A percentile compares a stretch with the other conserved stretches of the same genome.
These are phyloP conservation scores for Metschnikowia matae DNA, from an alignment of 805 yeast species.

Conservation along the genomic window DNA sequence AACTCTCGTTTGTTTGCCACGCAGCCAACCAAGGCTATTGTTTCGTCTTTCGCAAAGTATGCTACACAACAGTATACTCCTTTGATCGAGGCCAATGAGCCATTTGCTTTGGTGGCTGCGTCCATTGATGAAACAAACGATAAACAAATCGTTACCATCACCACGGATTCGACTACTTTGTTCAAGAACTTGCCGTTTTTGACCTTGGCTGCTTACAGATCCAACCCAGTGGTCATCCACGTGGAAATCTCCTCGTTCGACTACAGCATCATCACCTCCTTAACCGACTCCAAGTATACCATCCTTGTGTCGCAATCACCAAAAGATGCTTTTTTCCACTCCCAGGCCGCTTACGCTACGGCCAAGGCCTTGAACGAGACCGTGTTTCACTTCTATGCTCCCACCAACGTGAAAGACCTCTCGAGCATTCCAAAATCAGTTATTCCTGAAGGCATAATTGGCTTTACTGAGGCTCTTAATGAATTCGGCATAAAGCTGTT, in stretches of 20 bases:
- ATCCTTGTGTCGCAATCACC: conserved; percentile 63
- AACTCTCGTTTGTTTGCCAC: conserved; percentile 39
- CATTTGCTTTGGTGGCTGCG: conserved; percentile 43
- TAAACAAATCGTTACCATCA: conserved; percentile 34
- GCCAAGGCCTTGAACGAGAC: conserved; percentile 48
- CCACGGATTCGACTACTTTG: conserved; percentile 50
- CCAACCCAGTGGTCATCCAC: conserved; percentile 52
- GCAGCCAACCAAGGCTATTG: conserved; percentile 44
- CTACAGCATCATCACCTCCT: conserved; percentile 63
- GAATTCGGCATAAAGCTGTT: conserved; percentile 28
- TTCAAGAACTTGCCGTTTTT: conserved; percentile 61
- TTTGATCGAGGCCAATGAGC: conserved; percentile 49
- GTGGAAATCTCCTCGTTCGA: conserved; percentile 58
- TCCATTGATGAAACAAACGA: conserved; percentile 18
- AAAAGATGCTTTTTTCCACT: conserved; percentile 49
- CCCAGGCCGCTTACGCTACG: conserved; percentile 56
- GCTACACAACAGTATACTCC: conserved; percentile 21
- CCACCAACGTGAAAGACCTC: conserved; percentile 20
- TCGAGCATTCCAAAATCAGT: neutral
- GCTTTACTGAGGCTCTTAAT: conserved; percentile 22
- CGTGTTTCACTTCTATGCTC: conserved; percentile 67
- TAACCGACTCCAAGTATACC: conserved; percentile 64
- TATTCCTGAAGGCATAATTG: neutral
- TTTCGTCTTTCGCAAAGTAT: conserved; percentile 27
- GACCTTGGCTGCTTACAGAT: conserved; percentile 32